phyloP scores from a whole-genome alignment of 176 grass and related monocot species.

The Luzula sylvatica region DNA sequence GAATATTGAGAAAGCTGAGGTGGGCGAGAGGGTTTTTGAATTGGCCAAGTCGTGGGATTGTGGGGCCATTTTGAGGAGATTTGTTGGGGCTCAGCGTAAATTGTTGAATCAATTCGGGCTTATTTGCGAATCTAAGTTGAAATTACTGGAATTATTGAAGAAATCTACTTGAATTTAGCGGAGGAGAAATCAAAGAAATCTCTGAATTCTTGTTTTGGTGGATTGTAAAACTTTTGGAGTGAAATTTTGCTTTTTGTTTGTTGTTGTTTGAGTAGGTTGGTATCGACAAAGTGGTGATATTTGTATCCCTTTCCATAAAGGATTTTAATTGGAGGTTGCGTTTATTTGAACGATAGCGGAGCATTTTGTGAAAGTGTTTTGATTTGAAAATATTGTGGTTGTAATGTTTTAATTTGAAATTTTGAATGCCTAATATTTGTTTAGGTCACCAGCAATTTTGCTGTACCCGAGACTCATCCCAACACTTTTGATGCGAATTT shows the following conservation, averaged over 20 bases:
- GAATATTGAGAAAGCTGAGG: constrained; percentile 17
- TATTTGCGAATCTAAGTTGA: constrained; percentile 51
- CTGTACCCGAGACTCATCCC: background rate
- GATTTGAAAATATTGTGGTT: background rate
- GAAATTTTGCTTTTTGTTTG: constrained; percentile 24
- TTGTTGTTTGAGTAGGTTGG: constrained; percentile 13
- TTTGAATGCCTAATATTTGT: background rate
- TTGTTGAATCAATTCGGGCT: constrained; percentile 34
- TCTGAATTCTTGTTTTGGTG: constrained; percentile 25
- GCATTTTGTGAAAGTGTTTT: no score
- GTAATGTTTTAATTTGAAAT: background rate
- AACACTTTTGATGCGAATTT: no score
- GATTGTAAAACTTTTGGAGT: constrained; percentile 1
- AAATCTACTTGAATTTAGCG: constrained; percentile 16
- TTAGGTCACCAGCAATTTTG: background rate
- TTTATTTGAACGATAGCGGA: no score
- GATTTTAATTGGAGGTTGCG: no score
- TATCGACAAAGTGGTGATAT: constrained; percentile 15
- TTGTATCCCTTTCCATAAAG: no score
- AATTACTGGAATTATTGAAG: constrained; percentile 31
- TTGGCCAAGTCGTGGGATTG: constrained; percentile 53
- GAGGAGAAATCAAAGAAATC: constrained; percentile 19
- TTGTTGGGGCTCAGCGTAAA: constrained; percentile 36
- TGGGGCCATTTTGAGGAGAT: constrained; percentile 38
- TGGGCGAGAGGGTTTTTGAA: constrained; percentile 45